Base-by-base conservation (phyloP, 2,329 filamentous ascomycete species). In the Colletotrichum viniferum region DNA sequence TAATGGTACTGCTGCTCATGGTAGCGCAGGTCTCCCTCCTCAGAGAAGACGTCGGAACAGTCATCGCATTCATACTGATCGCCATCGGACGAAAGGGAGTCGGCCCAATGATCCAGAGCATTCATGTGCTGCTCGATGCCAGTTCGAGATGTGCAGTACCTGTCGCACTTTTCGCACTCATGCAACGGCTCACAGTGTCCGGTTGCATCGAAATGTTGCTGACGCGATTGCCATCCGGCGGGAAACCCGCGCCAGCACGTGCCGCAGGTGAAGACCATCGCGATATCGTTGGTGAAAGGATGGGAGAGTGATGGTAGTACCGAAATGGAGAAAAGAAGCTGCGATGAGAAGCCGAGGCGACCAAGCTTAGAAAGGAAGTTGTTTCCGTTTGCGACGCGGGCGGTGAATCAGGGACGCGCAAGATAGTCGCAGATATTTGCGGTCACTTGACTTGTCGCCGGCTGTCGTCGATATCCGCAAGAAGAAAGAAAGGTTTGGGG, bases 81-180 rank as follows among this genome's bases (percentile, higher is more conserved):
- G 28, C 7, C 13, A 7, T n/a, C 7, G 13, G 7, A 4, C 3
- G 28, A 56, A 7, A 6, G 4, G n/a, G 13, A 30, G 4, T 13
- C 10, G 7, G 16, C 65, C 14, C 67, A 48, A 32, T 85, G 83
- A 9, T 78, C 79, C 0, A 78, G 81, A 4, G 78, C 77, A 5
- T 68, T 5, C 66, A 80, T 82, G 71, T 85, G 83, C 18, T 82
- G 73, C 2, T 81, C 67, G 1, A 81, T 79, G 21, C 81, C 78
- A 2, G 7, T 16, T 43, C 67, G 79, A 0, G 77, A 66, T 2
- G 68, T 62, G 60, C 83, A 84, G 8, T 26, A 62, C 43, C 77
- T 80, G n/a, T 74, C 63, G 65, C 83, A 84, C 12, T 77, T 80
- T 14, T 78, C 78, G 58, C 81, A 84, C 36, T 77, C 76, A 18